Base-by-base conservation (phyloP, 2,329 filamentous ascomycete genomes). In the Monosporascus sp. region DNA sequence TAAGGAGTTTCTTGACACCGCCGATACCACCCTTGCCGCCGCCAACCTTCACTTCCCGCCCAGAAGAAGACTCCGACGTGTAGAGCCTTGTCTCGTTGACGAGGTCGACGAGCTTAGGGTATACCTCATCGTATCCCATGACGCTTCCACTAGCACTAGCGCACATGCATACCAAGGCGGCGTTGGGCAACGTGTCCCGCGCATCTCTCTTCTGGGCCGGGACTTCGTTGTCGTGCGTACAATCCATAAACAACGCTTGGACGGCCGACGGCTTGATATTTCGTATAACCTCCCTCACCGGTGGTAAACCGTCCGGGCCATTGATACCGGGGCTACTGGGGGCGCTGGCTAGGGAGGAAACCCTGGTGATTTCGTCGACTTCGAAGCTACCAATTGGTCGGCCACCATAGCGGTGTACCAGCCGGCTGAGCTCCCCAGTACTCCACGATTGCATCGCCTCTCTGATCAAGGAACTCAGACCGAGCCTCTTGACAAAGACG, bases 371-470 rank as follows among this genome's bases (percentile, higher is more conserved):
- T 58, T 96, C 88, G 62, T 97, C 90, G n/a, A 95, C 81, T 65
- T 97, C 92, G 64, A 99, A 97, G 69, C 93, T 97, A 53, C 94
- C 94, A 66, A 99, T 97, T 0, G 95, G 94, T 25, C 90, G 84
- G 38, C 94, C 94, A 34, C 90, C 93, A 68, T 99, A 92, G 57
- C 87, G 87, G 72, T 99, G 95, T 11, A 99, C 92, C 36, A 99
- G 79, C 46, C 92, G 81, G 71, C 92, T 97, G 57, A 99, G 78
- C 70, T 99, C 95, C 11, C 83, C 89, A 1, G 94, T 96, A 66
- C 88, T 93, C 93, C 93, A 97, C 34, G 92, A 89, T 69, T 99
- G 94, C 95, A 99, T 99, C 11, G 93, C 93, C 72, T 99, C 94
- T 54, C 94, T 85, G 60, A 99, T 96, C 49, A 99, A 80, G 6